Evolutionary conservation across 2,329 filamentous ascomycete species (phyloP).

Genomic region (Fusarium neocosmosporiellum): DNA sequence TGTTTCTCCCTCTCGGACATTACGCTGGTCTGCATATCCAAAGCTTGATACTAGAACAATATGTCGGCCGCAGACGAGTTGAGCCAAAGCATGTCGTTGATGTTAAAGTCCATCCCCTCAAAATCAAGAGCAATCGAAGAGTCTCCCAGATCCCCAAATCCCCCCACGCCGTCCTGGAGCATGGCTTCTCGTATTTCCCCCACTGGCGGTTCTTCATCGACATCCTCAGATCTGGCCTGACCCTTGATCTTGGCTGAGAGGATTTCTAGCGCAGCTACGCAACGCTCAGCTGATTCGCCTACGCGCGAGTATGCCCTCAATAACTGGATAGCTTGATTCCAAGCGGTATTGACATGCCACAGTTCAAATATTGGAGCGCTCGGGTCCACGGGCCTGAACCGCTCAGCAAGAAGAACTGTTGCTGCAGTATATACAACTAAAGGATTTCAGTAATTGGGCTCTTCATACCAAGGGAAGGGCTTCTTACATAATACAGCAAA

Average conservation of each 20-base stretch:
- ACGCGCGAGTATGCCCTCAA: not conserved
- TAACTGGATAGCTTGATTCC: not conserved
- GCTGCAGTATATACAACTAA: not conserved
- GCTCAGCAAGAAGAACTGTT: not conserved
- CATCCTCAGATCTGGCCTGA: not conserved
- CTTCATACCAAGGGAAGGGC: not conserved
- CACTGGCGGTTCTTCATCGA: not conserved
- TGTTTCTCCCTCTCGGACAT: not conserved
- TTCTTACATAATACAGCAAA: not conserved
- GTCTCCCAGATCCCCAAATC: not conserved
- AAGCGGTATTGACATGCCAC: not conserved
- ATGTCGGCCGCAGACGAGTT: not conserved
- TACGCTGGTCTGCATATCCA: not conserved
- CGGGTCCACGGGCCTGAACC: not conserved
- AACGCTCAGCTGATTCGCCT: not conserved
- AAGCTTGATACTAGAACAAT: not conserved
- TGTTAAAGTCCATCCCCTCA: not conserved
- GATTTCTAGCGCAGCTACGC: not conserved
- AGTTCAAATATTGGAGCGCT: no score
- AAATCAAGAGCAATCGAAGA: not conserved
- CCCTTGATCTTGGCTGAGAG: not conserved
- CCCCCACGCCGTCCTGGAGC: not conserved
- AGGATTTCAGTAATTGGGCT: not conserved
- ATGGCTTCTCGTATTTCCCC: not conserved
- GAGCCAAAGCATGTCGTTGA: not conserved